Evolutionary conservation across 768 basidiomycete species (phyloP), one percentile per base, ranked within the genome.

Genomic region (Termitomyces sp.): DNA sequence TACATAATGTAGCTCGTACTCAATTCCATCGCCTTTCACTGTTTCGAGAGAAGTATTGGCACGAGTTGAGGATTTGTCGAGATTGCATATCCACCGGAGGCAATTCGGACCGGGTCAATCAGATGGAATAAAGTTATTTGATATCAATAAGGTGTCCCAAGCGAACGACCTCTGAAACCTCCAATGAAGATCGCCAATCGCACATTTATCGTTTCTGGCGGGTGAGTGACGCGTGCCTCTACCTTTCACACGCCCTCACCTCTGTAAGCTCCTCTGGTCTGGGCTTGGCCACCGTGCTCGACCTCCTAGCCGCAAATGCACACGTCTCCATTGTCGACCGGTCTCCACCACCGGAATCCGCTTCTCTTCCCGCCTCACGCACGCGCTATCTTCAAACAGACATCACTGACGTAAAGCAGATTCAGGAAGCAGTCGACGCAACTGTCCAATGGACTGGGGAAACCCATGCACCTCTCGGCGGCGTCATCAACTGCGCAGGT

Each of bases 401-500:
- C n/a, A 54, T 54, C 40, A n/a, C 40, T 30, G 53, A 54, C n/a
- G 28, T 43, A 20, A 43, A 32, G 6, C 53, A 54, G 53, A 54
- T 54, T 4, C 53, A 54, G n/a, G 4, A 54, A 54, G 40, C 53
- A 30, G 53, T 54, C n/a, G 53, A 54, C 47, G 61, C 64, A 12
- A 77, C 72, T 4, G 71, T 78, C 3, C 64, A 68, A 51, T 82
- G 80, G 81, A 65, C 73, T 2, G 63, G 70, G 26, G 69, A 72
- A 50, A 79, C 78, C 0, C 69, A 71, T 10, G 76, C 78, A 10
- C 65, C 69, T 14, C 70, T 85, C 14, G 84, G 83, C 2, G 84
- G 85, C 16, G 79, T 86, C 2, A 76, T 86, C 18, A 83, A 84
- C 65, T 82, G 79, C 18, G 83, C 82, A 0, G 85, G 84, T 9